These are phyloP conservation scores for Lepiota brunneoincarnata DNA, from an alignment of 768 basidiomycete species.

Conservation along the genomic window DNA sequence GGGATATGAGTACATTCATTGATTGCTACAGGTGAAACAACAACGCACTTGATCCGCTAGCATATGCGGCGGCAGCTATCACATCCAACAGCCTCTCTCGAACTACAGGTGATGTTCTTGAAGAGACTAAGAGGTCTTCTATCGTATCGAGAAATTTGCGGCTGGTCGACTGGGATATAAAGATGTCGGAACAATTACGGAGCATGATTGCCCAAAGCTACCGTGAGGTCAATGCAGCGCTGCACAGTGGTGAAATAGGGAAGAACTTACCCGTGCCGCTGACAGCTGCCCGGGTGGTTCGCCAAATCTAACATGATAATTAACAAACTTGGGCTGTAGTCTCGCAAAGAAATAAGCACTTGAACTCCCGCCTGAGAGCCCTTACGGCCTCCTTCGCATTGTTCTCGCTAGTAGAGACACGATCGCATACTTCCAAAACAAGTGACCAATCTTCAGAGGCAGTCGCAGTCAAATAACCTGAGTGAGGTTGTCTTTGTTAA, in stretches of 20 bases:
- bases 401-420: conserved; percentile 66
- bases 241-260: background rate
- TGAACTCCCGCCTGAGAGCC: conserved; percentile 83
- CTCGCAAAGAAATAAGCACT: conserved; percentile 37
- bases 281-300: conserved; percentile 74
- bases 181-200: conserved; percentile 70
- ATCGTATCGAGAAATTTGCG: conserved; percentile 80
- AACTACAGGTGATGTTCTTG: conserved; percentile 75
- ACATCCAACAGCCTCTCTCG: conserved; percentile 79
- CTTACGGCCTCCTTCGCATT: conserved; percentile 84
- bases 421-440: conserved; percentile 83
- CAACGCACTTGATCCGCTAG: conserved; percentile 42
- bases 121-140: conserved; percentile 65
- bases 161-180: conserved; percentile 65
- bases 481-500: background rate
- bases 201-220: conserved; percentile 92
- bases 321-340: conserved; percentile 3
- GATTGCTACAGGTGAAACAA: background rate
- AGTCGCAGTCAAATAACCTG: conserved; percentile 74
- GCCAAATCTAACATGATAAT: conserved; percentile 49
- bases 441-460: conserved; percentile 80
- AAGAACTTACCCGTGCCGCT: conserved; percentile 61
- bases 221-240: conserved; percentile 2
- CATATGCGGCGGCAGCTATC: conserved; percentile 77
- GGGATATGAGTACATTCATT: background rate